Percentiles rank a stretch among this genome's conserved stretches.
Conservation (phyloP, 441 rosid species). For the Arabidopsis hybrid region DNA sequence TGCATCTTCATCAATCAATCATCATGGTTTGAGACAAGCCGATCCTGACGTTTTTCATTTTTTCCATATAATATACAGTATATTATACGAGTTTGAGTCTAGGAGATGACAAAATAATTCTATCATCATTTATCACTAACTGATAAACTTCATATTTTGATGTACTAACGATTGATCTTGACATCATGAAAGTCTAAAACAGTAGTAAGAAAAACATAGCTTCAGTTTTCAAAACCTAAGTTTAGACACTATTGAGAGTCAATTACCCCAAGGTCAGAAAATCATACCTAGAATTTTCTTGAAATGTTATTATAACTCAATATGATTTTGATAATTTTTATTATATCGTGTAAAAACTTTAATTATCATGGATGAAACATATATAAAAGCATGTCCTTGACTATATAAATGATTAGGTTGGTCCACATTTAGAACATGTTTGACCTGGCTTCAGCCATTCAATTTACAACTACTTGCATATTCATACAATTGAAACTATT, state of each 20-base stretch:
- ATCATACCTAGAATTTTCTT: no score
- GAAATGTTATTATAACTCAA: no score
- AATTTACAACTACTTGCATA: not conserved
- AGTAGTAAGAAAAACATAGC: not conserved
- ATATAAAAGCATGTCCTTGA: not conserved
- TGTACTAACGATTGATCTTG: not conserved
- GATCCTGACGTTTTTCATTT: constrained; percentile 23
- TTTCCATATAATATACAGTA: not conserved
- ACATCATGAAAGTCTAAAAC: not conserved
- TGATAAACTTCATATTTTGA: not conserved
- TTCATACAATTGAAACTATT: no score
- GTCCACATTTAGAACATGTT: not conserved
- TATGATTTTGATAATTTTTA: no score
- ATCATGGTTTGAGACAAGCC: constrained; percentile 20
- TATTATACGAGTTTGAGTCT: not conserved
- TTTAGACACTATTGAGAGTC: no score
- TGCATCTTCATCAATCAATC: constrained; percentile 41
- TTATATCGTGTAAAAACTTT: no score
- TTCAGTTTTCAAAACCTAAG: no score
- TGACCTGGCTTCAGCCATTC: not conserved
- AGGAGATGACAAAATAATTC: not conserved
- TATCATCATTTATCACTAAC: not conserved
- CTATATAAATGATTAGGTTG: not conserved
- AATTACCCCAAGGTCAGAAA: no score
- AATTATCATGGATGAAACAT: not conserved